These are phyloP conservation scores for Pyrenophora tritici-repentis DNA, from an alignment of 2,329 filamentous ascomycete genomes.

Conservation along the genomic window DNA sequence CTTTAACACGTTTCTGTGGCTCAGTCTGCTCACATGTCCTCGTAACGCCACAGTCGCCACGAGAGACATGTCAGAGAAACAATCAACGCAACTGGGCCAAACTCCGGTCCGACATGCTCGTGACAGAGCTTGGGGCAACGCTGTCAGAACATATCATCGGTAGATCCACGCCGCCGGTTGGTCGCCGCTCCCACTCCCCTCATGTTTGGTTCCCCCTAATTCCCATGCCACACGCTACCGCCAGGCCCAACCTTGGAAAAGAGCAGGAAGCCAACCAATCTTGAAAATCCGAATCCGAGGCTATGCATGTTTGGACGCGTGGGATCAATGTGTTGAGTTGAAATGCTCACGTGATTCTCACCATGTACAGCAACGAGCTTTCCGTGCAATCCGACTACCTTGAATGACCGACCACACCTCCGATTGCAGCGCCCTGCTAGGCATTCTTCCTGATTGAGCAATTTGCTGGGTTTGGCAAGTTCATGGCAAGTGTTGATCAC, in stretches of 20 bases:
- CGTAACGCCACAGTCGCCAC: slow-evolving; percentile 16
- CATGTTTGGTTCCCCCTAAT: background rate
- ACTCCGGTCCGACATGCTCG: no score
- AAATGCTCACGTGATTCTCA: no score
- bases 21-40: slow-evolving; percentile 13
- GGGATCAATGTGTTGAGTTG: no score
- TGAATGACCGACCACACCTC: background rate
- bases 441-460: background rate
- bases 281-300: background rate
- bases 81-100: background rate
- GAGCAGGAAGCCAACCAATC: background rate
- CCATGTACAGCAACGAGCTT: no score
- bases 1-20: slow-evolving; percentile 14
- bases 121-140: no score
- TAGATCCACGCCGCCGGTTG: background rate
- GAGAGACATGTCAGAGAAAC: background rate
- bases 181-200: background rate
- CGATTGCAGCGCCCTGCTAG: background rate
- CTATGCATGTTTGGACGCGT: background rate
- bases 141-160: background rate
- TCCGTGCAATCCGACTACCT: no score
- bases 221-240: slow-evolving; percentile 3
- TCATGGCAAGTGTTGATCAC: slow-evolving; percentile 8
- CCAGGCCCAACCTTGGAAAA: background rate
- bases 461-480: slow-evolving; percentile 10